Evolutionary conservation across 305 asterid species (phyloP), one percentile per base, ranked within the genome.

Genomic region (Rubia balearica): DNA sequence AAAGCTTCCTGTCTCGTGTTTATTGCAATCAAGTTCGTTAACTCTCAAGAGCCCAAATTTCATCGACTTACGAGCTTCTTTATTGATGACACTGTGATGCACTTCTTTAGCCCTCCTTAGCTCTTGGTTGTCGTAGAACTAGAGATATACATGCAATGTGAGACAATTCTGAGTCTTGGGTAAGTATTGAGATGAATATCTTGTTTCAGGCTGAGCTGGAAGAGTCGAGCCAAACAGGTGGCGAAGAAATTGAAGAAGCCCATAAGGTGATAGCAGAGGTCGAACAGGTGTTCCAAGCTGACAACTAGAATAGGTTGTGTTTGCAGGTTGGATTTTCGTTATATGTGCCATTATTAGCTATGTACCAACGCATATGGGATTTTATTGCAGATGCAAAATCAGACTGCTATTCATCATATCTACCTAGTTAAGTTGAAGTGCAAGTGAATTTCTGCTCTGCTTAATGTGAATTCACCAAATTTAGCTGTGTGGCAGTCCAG

Each of bases 241-340:
- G 88, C 60, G 70, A 82, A n/a, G 96, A 91, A 79, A 67, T 89
- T 68, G 86, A 86, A 30, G 97, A 91, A 79, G 97, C 97, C 67
- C 87, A 76, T 55, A 77, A 71, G 73, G 77, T 81, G 74, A 77
- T 89, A 65, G 2, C 79, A 36, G 90, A 91, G 83, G 84, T 85
- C 71, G 96, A 85, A 69, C 81, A 81, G 74, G 49, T 86, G 56
- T 82, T 87, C 77, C 86, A 81, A 73, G 68, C 77, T 38, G 89
- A 83, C 33, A 81, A 56, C 60, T 86, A 85, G 33, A 30, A 3
- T 1, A 73, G 17, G 21, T 7, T 27, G 27, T 55, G 5, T 45
- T 63, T 72, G 71, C n/a, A n/a, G n/a, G n/a, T n/a, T n/a, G n/a
- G n/a, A n/a, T n/a, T n/a, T n/a, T n/a, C n/a, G n/a, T n/a, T n/a